A percentile compares a stretch with the other conserved stretches of the same genome.
Conservation (phyloP, 257 asterid species). For the Jacaranda mimosifolia region DNA sequence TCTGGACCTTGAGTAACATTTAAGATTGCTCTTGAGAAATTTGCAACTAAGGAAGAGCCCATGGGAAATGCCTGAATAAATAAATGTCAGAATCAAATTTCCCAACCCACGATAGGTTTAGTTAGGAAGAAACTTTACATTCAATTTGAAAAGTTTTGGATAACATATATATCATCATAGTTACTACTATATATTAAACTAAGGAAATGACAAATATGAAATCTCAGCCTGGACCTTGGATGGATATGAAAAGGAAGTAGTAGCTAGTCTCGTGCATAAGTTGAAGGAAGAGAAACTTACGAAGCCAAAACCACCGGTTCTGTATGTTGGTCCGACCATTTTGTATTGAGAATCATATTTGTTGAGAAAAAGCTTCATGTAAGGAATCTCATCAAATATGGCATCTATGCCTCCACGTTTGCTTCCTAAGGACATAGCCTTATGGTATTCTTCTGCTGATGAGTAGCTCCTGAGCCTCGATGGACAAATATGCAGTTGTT, state of each 20-base stretch:
- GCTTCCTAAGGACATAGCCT: constrained; percentile 54
- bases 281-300: constrained; percentile 39
- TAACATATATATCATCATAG: too few species aligned
- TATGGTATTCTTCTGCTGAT: constrained; percentile 43
- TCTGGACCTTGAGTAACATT: constrained; percentile 49
- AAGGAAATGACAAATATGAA: too few species aligned
- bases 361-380: constrained; percentile 49
- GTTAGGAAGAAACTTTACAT: too few species aligned
- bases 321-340: constrained; percentile 55
- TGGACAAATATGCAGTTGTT: constrained; percentile 27
- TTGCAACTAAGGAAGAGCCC: constrained; percentile 46
- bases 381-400: constrained; percentile 60
- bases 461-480: constrained; percentile 41
- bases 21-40: constrained; percentile 61
- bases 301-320: constrained; percentile 60
- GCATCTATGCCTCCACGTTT: constrained; percentile 58
- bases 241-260: too few species aligned
- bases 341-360: constrained; percentile 49
- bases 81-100: too few species aligned
- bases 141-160: too few species aligned
- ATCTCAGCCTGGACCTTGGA: too few species aligned
- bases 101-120: too few species aligned
- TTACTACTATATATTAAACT: too few species aligned
- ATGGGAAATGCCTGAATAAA: constrained; percentile 54
- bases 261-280: too few species aligned